These are phyloP conservation scores for Cyberlindnera subsufficiens DNA, from an alignment of 805 yeast genomes.

Conservation along the genomic window DNA sequence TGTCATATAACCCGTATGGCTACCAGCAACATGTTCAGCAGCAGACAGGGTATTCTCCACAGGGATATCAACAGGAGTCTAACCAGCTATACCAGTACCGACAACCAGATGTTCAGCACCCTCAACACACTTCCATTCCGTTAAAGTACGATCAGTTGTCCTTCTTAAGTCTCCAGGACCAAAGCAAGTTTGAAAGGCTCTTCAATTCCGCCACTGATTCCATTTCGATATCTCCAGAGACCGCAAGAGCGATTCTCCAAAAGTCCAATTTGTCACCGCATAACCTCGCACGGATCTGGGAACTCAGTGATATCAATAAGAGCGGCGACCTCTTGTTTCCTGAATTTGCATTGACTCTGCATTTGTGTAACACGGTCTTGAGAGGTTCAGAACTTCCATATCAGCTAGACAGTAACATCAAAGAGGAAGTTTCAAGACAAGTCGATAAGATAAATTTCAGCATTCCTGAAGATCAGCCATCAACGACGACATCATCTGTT, in stretches of 20 bases:
- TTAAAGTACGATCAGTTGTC: slow-evolving; percentile 46
- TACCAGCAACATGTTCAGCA: not conserved
- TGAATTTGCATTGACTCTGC: slow-evolving; percentile 89
- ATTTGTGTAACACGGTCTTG: slow-evolving; percentile 70
- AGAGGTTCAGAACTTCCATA: slow-evolving; percentile 76
- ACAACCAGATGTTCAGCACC: slow-evolving; percentile 11
- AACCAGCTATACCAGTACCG: slow-evolving; percentile 2
- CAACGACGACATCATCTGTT: not conserved
- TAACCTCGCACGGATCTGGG: slow-evolving; percentile 84
- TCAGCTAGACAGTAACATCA: slow-evolving; percentile 61
- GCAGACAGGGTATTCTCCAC: not conserved
- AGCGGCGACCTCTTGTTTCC: slow-evolving; percentile 87
- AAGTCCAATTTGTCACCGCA: slow-evolving; percentile 74
- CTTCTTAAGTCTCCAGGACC: slow-evolving; percentile 80
- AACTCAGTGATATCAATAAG: slow-evolving; percentile 77
- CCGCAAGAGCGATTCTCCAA: slow-evolving; percentile 73
- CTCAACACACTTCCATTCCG: not conserved
- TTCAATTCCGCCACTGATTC: slow-evolving; percentile 70
- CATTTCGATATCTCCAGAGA: slow-evolving; percentile 55
- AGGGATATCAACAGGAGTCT: not conserved
- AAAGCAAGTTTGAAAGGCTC: slow-evolving; percentile 73
- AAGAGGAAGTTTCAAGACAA: slow-evolving; percentile 77
- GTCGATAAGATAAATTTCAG: slow-evolving; percentile 82
- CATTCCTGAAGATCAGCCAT: slow-evolving; percentile 47
- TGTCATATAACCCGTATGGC: slow-evolving; percentile 2